Evolutionary conservation across 495 filamentous ascomycete genomes (phyloP).

Genomic region (Penicillium cosmopolitanum): DNA sequence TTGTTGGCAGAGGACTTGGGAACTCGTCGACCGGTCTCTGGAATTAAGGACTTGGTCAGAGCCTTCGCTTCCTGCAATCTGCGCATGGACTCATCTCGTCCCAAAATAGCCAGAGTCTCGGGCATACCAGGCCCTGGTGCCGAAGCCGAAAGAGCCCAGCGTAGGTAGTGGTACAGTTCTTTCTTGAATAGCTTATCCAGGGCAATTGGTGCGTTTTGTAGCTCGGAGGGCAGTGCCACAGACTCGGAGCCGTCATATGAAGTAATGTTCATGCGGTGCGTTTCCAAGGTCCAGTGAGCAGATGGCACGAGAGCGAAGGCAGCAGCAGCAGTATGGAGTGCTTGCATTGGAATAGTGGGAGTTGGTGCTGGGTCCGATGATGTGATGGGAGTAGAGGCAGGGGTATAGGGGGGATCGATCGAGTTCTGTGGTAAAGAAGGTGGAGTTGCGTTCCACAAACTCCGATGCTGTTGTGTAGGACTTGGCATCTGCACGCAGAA

Average conservation of each 20-base stretch:
- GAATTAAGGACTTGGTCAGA: constrained; percentile 31
- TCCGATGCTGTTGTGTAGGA: constrained; percentile 61
- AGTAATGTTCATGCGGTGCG: constrained; percentile 42
- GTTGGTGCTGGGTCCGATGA: constrained; percentile 15
- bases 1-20: constrained; percentile 18
- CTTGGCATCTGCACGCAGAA: constrained; percentile 64
- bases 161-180: constrained; percentile 58
- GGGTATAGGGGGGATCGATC: constrained; percentile 37
- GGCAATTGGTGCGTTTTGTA: constrained; percentile 5
- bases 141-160: constrained; percentile 67
- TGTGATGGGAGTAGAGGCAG: constrained; percentile 6
- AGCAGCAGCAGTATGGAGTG: constrained; percentile 44
- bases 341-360: constrained; percentile 34
- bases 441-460: constrained; percentile 61
- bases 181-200: constrained; percentile 46
- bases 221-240: constrained; percentile 15
- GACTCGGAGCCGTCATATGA: constrained; percentile 39
- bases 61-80: constrained; percentile 55
- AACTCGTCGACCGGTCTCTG: constrained; percentile 22
- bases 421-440: constrained; percentile 63
- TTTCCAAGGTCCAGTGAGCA: constrained; percentile 41
- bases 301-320: constrained; percentile 44
- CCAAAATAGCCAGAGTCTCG: constrained; percentile 64
- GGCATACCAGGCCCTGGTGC: constrained; percentile 61
- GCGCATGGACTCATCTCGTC: constrained; percentile 59